These are phyloP conservation scores for Chaetomium cochliodes DNA, from an alignment of 495 filamentous ascomycete genomes.

Conservation along the genomic window DNA sequence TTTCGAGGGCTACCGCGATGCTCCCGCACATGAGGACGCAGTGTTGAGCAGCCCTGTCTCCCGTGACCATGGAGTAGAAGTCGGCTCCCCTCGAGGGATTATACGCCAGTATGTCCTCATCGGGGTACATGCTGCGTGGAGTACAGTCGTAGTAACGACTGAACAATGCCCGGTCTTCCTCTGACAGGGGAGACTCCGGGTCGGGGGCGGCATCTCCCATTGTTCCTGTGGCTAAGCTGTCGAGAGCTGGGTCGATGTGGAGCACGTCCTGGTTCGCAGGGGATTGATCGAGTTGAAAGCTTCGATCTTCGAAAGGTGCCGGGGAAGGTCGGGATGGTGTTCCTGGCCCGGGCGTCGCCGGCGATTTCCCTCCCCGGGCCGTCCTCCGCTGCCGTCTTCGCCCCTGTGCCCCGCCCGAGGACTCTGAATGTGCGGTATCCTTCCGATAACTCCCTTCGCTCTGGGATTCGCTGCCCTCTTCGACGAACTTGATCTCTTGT, in stretches of 20 bases:
- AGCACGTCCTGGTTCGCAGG: neutral
- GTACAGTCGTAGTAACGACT: conserved; percentile 24
- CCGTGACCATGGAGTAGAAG: conserved; percentile 25
- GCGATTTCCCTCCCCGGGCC: neutral
- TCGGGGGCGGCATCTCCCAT: neutral
- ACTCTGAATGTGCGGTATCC: conserved; percentile 6
- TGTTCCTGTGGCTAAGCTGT: neutral
- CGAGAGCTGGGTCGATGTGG: neutral
- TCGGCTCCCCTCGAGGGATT: conserved; percentile 29
- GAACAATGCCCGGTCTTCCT: conserved; percentile 29
- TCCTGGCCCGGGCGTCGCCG: conserved; percentile 9
- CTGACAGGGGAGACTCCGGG: conserved; percentile 11
- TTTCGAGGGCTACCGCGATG: conserved; percentile 22
- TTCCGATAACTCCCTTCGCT: conserved; percentile 1
- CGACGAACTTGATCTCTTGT: conserved; percentile 28
- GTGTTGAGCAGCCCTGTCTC: conserved; percentile 27
- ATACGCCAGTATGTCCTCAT: conserved; percentile 34
- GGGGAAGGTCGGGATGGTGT: conserved; percentile 16
- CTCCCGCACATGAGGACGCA: conserved; percentile 34
- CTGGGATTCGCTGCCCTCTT: conserved; percentile 10
- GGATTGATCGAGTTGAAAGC: conserved; percentile 1
- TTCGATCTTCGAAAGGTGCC: neutral
- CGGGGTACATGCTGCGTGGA: conserved; percentile 31
- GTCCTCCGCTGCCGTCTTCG: conserved; percentile 19
- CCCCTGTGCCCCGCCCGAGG: conserved; percentile 10